Evolutionary conservation across 768 basidiomycete species (phyloP).

Genomic region (Solioccasus polychromus): DNA sequence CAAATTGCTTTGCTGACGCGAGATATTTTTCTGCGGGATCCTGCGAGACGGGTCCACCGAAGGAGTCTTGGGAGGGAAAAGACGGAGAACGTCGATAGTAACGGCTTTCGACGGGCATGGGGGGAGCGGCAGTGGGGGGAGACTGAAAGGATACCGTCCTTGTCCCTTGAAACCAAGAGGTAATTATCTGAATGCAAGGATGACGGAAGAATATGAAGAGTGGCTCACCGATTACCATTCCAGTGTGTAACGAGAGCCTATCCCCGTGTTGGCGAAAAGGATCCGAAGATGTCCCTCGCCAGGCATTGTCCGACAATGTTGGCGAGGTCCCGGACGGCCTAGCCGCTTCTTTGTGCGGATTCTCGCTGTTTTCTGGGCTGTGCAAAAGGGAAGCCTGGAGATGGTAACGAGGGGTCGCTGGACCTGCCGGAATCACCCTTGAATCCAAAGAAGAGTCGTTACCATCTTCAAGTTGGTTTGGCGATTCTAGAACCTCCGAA

Average conservation of each 20-base stretch:
- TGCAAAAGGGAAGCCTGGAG: constrained; percentile 28
- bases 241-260: constrained; percentile 28
- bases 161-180: constrained; percentile 26
- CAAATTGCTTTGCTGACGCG: constrained; percentile 46
- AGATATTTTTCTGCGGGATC: constrained; percentile 47
- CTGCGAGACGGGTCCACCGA: constrained; percentile 49
- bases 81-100: constrained; percentile 35
- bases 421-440: constrained; percentile 33
- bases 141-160: constrained; percentile 36
- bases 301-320: constrained; percentile 19
- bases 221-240: constrained; percentile 33
- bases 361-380: constrained; percentile 22
- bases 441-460: constrained; percentile 42
- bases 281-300: constrained; percentile 28
- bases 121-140: constrained; percentile 19
- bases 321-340: constrained; percentile 21
- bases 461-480: constrained; percentile 23
- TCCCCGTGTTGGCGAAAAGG: constrained; percentile 21
- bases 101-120: constrained; percentile 22
- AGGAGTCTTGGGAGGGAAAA: constrained; percentile 57
- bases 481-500: constrained; percentile 15
- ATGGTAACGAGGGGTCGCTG: constrained; percentile 47
- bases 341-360: constrained; percentile 56
- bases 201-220: constrained; percentile 17
- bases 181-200: constrained; percentile 23